A percentile compares a stretch with the other conserved stretches of the same genome.
These are phyloP conservation scores for Lactifluus echinatus DNA, from an alignment of 768 basidiomycete genomes.

Conservation along the genomic window DNA sequence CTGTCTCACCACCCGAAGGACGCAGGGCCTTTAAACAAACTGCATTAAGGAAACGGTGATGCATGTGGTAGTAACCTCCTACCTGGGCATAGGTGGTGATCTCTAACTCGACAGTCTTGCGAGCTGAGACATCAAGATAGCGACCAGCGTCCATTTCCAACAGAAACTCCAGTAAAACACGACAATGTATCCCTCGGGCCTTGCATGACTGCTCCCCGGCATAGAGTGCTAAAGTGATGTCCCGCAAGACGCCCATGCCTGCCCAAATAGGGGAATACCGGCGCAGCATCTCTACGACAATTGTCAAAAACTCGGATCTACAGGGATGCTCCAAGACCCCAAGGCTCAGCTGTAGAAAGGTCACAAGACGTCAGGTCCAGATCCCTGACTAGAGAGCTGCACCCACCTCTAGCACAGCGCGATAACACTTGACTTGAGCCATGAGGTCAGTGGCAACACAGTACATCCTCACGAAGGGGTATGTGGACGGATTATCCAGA, in stretches of 20 bases:
- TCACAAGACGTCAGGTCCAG: not conserved
- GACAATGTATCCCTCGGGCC: conserved; percentile 54
- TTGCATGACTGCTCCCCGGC: conserved; percentile 56
- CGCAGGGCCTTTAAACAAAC: conserved; percentile 31
- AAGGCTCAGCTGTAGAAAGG: conserved; percentile 27
- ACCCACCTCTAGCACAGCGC: conserved; percentile 59
- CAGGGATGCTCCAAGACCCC: conserved; percentile 43
- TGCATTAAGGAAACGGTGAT: not conserved
- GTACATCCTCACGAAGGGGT: conserved; percentile 43
- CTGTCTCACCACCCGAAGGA: conserved; percentile 30
- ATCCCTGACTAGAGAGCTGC: not conserved
- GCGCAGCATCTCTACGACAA: conserved; percentile 63
- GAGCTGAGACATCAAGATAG: conserved; percentile 45
- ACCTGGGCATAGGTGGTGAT: conserved; percentile 55
- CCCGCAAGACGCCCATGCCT: conserved; percentile 56
- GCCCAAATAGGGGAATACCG: conserved; percentile 69
- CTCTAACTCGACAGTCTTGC: conserved; percentile 54
- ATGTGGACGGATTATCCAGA: conserved; percentile 6
- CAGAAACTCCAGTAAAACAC: conserved; percentile 52
- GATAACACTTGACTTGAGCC: conserved; percentile 53
- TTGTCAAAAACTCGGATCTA: conserved; percentile 44
- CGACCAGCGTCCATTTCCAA: conserved; percentile 55
- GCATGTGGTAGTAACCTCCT: conserved; percentile 20
- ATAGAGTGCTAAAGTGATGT: conserved; percentile 52
- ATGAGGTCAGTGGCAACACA: conserved; percentile 51